Conservation (phyloP, 2,329 filamentous ascomycete genomes). For the Lasiodiplodia sp. region DNA sequence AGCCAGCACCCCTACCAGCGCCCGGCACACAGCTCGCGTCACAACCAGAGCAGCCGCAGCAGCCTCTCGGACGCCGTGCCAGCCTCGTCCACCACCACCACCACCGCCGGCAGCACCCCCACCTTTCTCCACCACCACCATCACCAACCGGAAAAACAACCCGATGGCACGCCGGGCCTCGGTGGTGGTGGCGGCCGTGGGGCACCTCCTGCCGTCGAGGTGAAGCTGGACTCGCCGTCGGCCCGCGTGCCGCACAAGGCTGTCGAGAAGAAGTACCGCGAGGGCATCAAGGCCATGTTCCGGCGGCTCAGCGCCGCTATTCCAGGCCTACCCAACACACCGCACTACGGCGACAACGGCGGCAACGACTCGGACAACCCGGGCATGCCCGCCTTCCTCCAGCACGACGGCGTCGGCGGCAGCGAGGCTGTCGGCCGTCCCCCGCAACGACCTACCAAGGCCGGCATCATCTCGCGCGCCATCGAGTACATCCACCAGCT, state of each 20-base stretch:
- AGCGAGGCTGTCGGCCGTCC: neutral
- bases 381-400: neutral
- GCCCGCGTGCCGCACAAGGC: constrained; percentile 12
- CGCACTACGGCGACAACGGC: neutral
- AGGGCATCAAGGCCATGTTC: constrained; percentile 17
- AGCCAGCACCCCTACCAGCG: neutral
- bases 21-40: neutral
- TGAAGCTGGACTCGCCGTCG: neutral
- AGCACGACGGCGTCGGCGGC: neutral
- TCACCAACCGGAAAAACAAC: neutral
- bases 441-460: neutral
- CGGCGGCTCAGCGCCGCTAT: neutral
- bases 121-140: neutral
- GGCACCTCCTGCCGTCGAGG: neutral
- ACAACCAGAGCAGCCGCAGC: neutral
- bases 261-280: constrained; percentile 26
- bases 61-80: neutral
- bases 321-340: neutral
- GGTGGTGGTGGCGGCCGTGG: neutral
- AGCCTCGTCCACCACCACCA: neutral
- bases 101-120: neutral
- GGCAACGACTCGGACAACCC: neutral
- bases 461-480: neutral
- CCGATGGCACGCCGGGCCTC: neutral
- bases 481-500: constrained; percentile 11